Evolutionary conservation across 1,284 basidiomycete genomes (phyloP).

Genomic region (Apiotrichum laibachii): DNA sequence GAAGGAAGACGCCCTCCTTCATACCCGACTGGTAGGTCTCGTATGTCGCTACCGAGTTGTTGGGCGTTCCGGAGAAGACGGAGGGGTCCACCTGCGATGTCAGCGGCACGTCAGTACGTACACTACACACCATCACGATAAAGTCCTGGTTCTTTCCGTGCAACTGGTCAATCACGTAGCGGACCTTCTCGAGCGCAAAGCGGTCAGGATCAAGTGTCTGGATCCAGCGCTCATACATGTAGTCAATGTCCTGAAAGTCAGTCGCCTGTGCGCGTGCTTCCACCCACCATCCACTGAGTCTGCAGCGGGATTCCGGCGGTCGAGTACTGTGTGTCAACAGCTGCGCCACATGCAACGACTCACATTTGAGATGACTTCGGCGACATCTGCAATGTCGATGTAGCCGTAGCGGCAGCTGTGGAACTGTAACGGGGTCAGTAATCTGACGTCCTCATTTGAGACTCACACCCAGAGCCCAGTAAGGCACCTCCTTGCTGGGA

Average conservation of each 20-base stretch:
- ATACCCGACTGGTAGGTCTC: conserved; percentile 60
- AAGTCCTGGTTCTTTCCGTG: conserved; percentile 62
- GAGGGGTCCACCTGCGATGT: conserved; percentile 60
- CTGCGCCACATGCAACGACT: neutral
- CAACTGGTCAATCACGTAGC: conserved; percentile 62
- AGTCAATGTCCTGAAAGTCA: conserved; percentile 53
- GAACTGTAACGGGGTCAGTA: conserved; percentile 16
- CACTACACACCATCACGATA: conserved; percentile 59
- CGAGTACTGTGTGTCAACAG: conserved; percentile 20
- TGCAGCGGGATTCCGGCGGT: conserved; percentile 26
- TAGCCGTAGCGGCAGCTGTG: conserved; percentile 40
- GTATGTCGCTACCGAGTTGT: conserved; percentile 52
- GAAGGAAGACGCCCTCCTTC: conserved; percentile 61
- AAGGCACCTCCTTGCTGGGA: conserved; percentile 27
- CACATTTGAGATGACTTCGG: conserved; percentile 35
- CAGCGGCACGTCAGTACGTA: neutral
- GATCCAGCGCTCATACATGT: conserved; percentile 64
- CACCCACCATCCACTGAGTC: conserved; percentile 24
- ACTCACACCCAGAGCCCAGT: conserved; percentile 34
- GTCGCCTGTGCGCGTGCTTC: too few species aligned
- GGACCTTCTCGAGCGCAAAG: conserved; percentile 63
- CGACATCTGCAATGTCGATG: conserved; percentile 33
- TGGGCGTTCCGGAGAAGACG: conserved; percentile 47
- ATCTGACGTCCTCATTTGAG: neutral
- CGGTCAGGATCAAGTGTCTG: conserved; percentile 68